Evolutionary conservation across 1,284 basidiomycete genomes (phyloP).

Genomic region (Termitomyces sp.): DNA sequence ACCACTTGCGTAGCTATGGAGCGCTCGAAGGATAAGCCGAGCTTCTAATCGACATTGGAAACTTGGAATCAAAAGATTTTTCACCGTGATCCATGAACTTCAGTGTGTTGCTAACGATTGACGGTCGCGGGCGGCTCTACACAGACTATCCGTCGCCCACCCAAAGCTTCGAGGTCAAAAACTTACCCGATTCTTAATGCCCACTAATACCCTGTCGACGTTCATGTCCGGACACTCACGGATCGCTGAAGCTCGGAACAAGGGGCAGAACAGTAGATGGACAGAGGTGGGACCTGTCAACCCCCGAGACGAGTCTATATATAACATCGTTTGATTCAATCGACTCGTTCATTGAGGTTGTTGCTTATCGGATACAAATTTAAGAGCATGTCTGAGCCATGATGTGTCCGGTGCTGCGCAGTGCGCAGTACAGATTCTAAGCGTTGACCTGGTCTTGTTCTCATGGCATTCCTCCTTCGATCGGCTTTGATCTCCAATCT

Average conservation of each 20-base stretch:
- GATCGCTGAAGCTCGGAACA: not conserved
- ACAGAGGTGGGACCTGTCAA: not conserved
- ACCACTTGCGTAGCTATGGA: conserved; percentile 38
- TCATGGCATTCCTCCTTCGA: not conserved
- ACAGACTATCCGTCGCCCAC: not conserved
- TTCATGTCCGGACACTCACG: not conserved
- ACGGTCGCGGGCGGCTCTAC: not conserved
- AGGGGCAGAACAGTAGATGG: not conserved
- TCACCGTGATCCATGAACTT: not conserved
- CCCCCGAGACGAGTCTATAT: not conserved
- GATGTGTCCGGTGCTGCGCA: too few species aligned
- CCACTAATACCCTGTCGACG: not conserved
- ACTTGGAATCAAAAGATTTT: not conserved
- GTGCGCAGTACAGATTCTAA: not conserved
- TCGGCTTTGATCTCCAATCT: not conserved
- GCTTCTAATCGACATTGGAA: conserved; percentile 7
- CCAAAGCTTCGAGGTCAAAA: not conserved
- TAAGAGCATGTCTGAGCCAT: not conserved
- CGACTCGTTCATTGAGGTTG: too few species aligned
- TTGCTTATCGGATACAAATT: too few species aligned
- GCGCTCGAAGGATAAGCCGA: conserved; percentile 37
- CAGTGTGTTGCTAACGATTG: not conserved
- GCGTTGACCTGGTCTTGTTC: not conserved
- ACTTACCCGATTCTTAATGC: not conserved
- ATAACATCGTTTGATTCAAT: not conserved